Percentiles rank a stretch among this genome's conserved stretches.
phyloP scores from a whole-genome alignment of 768 basidiomycete genomes.

The Kwoniella heveanensis region DNA sequence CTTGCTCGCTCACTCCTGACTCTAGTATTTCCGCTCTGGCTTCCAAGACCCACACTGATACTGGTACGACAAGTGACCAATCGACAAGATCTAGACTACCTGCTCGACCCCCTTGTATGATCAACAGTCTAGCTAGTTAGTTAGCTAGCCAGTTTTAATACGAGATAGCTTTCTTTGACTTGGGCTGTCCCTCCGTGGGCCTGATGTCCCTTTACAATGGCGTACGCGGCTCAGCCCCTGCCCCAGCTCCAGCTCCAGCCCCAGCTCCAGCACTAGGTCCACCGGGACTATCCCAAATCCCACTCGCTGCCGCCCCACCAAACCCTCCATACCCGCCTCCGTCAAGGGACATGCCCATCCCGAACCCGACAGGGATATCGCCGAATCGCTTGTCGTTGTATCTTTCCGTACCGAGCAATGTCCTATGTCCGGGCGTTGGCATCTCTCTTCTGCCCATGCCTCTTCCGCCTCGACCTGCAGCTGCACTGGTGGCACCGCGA shows the following conservation, averaged over 20 bases:
- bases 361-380: conserved; percentile 34
- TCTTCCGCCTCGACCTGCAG: background rate
- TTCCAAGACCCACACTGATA: too few species aligned
- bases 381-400: conserved; percentile 49
- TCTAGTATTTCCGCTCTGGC: too few species aligned
- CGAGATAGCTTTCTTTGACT: too few species aligned
- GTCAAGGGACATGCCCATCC: background rate
- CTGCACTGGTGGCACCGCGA: background rate
- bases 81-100: too few species aligned
- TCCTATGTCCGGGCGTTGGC: conserved; percentile 43
- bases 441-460: background rate
- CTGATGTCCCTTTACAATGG: too few species aligned
- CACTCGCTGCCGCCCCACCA: background rate
- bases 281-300: conserved; percentile 20
- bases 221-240: too few species aligned
- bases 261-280: background rate
- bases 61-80: too few species aligned
- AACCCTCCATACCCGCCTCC: background rate
- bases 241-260: background rate
- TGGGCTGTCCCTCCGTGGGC: too few species aligned
- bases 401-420: conserved; percentile 45
- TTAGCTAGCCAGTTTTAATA: too few species aligned
- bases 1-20: too few species aligned
- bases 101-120: too few species aligned
- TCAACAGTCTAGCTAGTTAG: too few species aligned